A percentile compares a stretch with the other conserved stretches of the same genome.
phyloP scores from a whole-genome alignment of 768 basidiomycete species.

The Boletus rufocinnamomeus region DNA sequence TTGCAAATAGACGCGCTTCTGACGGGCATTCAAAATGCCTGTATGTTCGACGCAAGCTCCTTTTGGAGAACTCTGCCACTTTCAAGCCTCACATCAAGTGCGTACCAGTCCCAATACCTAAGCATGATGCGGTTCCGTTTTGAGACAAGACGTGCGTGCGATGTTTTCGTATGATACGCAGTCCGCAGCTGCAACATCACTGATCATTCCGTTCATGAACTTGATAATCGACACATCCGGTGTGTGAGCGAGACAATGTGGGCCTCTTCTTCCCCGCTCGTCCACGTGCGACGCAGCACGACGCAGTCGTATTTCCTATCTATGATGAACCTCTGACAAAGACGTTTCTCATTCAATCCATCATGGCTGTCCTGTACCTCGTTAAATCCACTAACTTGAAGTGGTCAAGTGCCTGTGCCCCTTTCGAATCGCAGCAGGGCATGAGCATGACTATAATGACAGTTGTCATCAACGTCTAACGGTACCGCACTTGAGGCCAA shows the following conservation, averaged over 20 bases:
- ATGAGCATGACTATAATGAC: neutral
- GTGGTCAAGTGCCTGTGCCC: neutral
- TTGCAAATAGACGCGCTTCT: conserved; percentile 23
- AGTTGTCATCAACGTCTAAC: neutral
- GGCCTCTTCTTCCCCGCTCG: neutral
- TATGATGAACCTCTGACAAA: neutral
- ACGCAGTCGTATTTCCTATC: neutral
- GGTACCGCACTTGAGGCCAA: neutral
- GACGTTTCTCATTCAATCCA: too few species aligned
- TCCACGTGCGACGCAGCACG: neutral
- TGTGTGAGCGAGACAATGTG: neutral
- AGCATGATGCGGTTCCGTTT: neutral
- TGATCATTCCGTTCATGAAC: neutral
- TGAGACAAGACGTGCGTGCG: neutral
- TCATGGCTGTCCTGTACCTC: neutral
- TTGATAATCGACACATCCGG: neutral
- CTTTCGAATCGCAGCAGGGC: neutral
- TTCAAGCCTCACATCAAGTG: neutral
- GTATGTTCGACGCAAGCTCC: neutral
- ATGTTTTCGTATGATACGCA: neutral
- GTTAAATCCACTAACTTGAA: neutral
- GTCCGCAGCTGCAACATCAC: neutral
- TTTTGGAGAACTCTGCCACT: neutral
- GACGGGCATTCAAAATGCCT: neutral
- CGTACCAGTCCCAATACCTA: neutral